phyloP scores from a whole-genome alignment of 306 rosid genomes.

The Coriaria nepalensis region DNA sequence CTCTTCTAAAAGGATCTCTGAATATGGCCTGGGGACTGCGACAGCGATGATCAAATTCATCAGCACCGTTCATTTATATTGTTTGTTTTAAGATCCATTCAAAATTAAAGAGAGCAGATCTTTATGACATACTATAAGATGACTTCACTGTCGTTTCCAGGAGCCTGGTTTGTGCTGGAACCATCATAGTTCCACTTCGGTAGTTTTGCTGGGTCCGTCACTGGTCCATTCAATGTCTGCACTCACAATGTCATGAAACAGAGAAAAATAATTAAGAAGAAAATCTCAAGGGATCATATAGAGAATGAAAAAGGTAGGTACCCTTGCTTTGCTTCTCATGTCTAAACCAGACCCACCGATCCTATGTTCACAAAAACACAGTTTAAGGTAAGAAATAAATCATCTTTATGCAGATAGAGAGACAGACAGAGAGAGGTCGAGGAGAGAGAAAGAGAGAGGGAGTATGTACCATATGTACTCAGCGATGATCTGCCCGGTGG shows the following conservation, averaged over 20 bases:
- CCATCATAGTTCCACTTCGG: slow-evolving; percentile 67
- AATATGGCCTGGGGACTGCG: slow-evolving; percentile 55
- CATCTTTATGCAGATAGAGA: neutral
- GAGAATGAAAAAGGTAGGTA: slow-evolving; percentile 6
- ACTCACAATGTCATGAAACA: slow-evolving; percentile 4
- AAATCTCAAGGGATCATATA: neutral
- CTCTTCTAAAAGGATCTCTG: slow-evolving; percentile 55
- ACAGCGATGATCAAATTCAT: neutral
- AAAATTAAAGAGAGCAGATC: neutral
- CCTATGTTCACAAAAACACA: slow-evolving; percentile 20
- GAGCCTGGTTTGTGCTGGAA: slow-evolving; percentile 63
- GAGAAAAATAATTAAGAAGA: neutral
- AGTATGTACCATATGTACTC: slow-evolving; percentile 35
- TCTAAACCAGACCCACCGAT: slow-evolving; percentile 63
- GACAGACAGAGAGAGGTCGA: neutral
- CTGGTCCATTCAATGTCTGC: slow-evolving; percentile 44
- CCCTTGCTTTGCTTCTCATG: slow-evolving; percentile 71
- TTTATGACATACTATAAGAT: slow-evolving; percentile 28
- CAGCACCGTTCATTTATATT: neutral
- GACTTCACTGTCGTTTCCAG: slow-evolving; percentile 58
- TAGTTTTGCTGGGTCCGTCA: slow-evolving; percentile 40
- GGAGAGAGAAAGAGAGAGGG: neutral
- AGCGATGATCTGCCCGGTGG: slow-evolving; percentile 27
- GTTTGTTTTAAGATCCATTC: neutral
- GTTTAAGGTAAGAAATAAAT: neutral